Evolutionary conservation across 2,329 filamentous ascomycete species (phyloP).

Genomic region (Ophiocordyceps robertsii): DNA sequence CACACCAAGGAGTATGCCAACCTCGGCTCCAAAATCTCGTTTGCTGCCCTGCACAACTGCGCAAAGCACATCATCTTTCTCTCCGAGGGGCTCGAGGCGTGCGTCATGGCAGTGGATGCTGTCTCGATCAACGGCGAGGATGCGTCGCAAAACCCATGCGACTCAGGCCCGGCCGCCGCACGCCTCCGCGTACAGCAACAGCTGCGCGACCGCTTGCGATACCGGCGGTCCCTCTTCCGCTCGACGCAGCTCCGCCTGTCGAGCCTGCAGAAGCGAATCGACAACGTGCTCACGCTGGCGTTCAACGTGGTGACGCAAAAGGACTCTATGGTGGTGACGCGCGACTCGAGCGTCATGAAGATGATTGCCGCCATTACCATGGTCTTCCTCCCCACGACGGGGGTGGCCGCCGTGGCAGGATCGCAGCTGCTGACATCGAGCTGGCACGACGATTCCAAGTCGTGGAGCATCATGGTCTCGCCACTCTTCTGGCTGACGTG

Average conservation of each 20-base stretch:
- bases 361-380: constrained; percentile 23
- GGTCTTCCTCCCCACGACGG: constrained; percentile 22
- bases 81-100: constrained; percentile 14
- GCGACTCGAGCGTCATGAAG: constrained; percentile 22
- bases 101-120: constrained; percentile 11
- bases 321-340: constrained; percentile 19
- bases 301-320: constrained; percentile 24
- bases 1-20: constrained; percentile 3
- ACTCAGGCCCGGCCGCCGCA: constrained; percentile 1
- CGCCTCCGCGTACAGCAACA: constrained; percentile 9
- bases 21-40: constrained; percentile 12
- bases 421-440: constrained; percentile 14
- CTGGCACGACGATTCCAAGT: constrained; percentile 5
- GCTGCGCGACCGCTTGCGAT: constrained; percentile 14
- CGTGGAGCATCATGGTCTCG: constrained; percentile 11
- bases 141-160: constrained; percentile 1
- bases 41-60: constrained; percentile 15
- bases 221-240: constrained; percentile 18
- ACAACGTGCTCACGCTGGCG: constrained; percentile 19
- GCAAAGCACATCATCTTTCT: constrained; percentile 17
- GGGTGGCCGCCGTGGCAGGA: constrained; percentile 18
- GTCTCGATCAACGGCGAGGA: constrained; percentile 1
- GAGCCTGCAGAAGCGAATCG: constrained; percentile 20
- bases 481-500: constrained; percentile 15
- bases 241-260: constrained; percentile 20